Conservation (phyloP, 2,329 filamentous ascomycete species). For the Xylariaceae sp. region DNA sequence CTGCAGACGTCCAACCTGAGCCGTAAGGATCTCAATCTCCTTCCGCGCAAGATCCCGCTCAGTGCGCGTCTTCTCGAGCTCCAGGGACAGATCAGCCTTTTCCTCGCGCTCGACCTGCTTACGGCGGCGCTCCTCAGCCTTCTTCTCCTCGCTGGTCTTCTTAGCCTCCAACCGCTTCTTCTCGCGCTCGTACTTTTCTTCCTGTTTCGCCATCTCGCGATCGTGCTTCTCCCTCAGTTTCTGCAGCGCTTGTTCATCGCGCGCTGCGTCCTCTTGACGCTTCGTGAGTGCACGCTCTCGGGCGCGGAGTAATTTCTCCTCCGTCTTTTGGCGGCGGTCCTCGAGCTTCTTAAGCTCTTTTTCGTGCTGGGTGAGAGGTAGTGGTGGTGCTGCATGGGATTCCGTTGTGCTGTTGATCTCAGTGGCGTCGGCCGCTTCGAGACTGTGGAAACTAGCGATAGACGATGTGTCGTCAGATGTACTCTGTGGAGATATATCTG, state of each 20-base stretch:
- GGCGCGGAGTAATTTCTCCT: constrained; percentile 34
- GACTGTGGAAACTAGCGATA: constrained; percentile 48
- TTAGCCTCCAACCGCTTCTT: constrained; percentile 61
- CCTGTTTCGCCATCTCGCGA: constrained; percentile 59
- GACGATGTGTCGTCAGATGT: constrained; percentile 43
- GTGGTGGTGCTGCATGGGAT: constrained; percentile 26
- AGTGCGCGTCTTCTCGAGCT: constrained; percentile 48
- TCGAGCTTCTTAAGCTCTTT: constrained; percentile 64
- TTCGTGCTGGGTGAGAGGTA: constrained; percentile 46
- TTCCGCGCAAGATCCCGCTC: constrained; percentile 51
- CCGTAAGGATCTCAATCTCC: constrained; percentile 52
- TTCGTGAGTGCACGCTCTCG: constrained; percentile 27
- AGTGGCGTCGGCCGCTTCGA: constrained; percentile 46
- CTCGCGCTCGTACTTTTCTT: constrained; percentile 63
- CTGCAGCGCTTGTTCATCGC: constrained; percentile 39
- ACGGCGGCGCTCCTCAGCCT: constrained; percentile 48
- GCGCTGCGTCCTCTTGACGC: constrained; percentile 44
- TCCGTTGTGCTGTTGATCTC: constrained; percentile 19
- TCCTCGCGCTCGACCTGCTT: constrained; percentile 54
- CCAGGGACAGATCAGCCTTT: constrained; percentile 43
- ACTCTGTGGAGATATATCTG: constrained; percentile 25
- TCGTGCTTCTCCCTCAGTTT: constrained; percentile 63
- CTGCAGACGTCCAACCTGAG: constrained; percentile 55
- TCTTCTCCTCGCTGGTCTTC: constrained; percentile 58
- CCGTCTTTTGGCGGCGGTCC: constrained; percentile 44